These are phyloP conservation scores for Kuraishia piskuri DNA, from an alignment of 805 yeast genomes.

Conservation along the genomic window DNA sequence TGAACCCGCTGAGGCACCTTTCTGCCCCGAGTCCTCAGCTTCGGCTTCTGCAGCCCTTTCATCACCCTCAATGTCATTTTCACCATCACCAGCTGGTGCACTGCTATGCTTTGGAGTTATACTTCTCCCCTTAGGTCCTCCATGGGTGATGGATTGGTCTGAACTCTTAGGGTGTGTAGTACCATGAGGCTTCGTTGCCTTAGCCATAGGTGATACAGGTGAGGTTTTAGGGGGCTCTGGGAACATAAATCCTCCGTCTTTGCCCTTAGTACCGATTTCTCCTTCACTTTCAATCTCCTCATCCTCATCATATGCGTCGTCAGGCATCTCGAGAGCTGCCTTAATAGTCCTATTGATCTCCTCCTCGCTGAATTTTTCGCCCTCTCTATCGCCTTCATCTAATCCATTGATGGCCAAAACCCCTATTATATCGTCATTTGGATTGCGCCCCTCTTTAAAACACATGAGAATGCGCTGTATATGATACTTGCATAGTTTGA, in stretches of 20 bases:
- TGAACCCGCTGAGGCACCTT: neutral
- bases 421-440: constrained; percentile 14
- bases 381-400: constrained; percentile 7
- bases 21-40: neutral
- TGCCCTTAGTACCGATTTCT: neutral
- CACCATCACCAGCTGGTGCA: too few relatives aligned
- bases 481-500: constrained; percentile 16
- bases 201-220: too few relatives aligned
- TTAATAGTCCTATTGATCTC: constrained; percentile 12
- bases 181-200: too few relatives aligned
- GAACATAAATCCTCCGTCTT: neutral
- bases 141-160: too few relatives aligned
- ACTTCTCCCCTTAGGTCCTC: too few relatives aligned
- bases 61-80: too few relatives aligned
- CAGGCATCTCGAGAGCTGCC: constrained; percentile 9
- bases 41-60: too few relatives aligned
- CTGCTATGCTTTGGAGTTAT: too few relatives aligned
- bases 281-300: constrained; percentile 8
- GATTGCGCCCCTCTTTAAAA: constrained; percentile 14
- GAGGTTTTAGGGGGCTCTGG: neutral
- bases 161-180: too few relatives aligned
- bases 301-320: constrained; percentile 3
- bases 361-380: constrained; percentile 11
- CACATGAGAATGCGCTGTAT: constrained; percentile 9
- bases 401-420: constrained; percentile 1